Evolutionary conservation across 805 yeast genomes (phyloP).

Genomic region (Pichia ethanolica): DNA sequence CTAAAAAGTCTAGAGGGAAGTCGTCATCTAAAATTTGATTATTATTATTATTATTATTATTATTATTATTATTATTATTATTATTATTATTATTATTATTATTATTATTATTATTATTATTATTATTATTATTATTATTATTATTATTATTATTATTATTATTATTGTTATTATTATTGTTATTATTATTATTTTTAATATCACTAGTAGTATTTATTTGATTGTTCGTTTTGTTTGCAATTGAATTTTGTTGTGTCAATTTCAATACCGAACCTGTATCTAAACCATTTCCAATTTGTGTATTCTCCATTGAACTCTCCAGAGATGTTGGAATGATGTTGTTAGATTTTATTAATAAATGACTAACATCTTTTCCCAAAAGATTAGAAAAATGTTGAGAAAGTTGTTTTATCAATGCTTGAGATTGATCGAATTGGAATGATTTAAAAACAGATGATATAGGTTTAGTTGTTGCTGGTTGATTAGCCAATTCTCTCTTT

Average conservation of each 20-base stretch:
- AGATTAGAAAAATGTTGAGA: slow-evolving; percentile 17
- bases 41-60: not conserved
- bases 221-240: not conserved
- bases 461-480: slow-evolving; percentile 66
- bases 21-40: slow-evolving; percentile 5
- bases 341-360: slow-evolving; percentile 4
- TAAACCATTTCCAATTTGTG: too few species aligned
- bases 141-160: not conserved
- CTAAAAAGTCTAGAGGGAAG: slow-evolving; percentile 7
- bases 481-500: slow-evolving; percentile 61
- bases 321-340: not conserved
- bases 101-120: too few species aligned
- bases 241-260: too few species aligned
- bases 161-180: not conserved
- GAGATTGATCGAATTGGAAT: slow-evolving; percentile 52
- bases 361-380: slow-evolving; percentile 8
- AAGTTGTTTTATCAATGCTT: slow-evolving; percentile 49
- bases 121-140: not conserved
- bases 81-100: not conserved
- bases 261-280: too few species aligned
- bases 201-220: not conserved
- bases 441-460: slow-evolving; percentile 72
- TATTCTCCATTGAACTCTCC: not conserved
- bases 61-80: not conserved
- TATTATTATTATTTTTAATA: too few species aligned